A percentile compares a stretch with the other conserved stretches of the same genome.
These are phyloP conservation scores for Avena insularis DNA, from an alignment of 176 grass and related monocot genomes.

Conservation along the genomic window DNA sequence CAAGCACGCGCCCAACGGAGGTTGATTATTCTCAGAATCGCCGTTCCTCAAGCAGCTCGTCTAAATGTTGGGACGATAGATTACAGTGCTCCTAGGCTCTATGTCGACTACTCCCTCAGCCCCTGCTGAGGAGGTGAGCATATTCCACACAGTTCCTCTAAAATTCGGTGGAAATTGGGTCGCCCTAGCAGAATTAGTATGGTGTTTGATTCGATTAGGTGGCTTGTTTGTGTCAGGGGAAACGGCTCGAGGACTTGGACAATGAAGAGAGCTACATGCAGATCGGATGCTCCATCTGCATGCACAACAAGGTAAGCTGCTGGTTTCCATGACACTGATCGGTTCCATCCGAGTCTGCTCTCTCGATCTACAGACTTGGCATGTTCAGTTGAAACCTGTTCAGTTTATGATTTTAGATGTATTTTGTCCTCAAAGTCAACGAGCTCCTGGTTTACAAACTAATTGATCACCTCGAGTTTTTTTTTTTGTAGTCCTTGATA, in stretches of 20 bases:
- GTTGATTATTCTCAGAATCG: conserved; percentile 27
- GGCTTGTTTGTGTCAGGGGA: conserved; percentile 45
- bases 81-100: conserved; percentile 19
- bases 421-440: too few relatives aligned
- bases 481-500: too few relatives aligned
- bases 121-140: conserved; percentile 19
- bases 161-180: not conserved
- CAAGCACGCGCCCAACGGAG: too few relatives aligned
- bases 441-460: too few relatives aligned
- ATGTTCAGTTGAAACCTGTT: too few relatives aligned
- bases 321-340: not conserved
- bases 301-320: conserved; percentile 29
- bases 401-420: too few relatives aligned
- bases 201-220: conserved; percentile 27
- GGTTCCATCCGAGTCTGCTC: too few relatives aligned
- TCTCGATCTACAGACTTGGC: too few relatives aligned
- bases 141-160: not conserved
- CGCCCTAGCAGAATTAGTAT: not conserved
- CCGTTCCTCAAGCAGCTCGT: too few relatives aligned
- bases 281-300: conserved; percentile 37
- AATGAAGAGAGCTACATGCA: conserved; percentile 65
- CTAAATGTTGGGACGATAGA: too few relatives aligned
- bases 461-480: too few relatives aligned
- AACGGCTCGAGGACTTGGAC: conserved; percentile 39
- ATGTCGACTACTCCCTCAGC: conserved; percentile 29